Percentiles rank a stretch among this genome's conserved stretches.
Conservation (phyloP, 345 rosid genomes). For the Eucalyptus coolabah region DNA sequence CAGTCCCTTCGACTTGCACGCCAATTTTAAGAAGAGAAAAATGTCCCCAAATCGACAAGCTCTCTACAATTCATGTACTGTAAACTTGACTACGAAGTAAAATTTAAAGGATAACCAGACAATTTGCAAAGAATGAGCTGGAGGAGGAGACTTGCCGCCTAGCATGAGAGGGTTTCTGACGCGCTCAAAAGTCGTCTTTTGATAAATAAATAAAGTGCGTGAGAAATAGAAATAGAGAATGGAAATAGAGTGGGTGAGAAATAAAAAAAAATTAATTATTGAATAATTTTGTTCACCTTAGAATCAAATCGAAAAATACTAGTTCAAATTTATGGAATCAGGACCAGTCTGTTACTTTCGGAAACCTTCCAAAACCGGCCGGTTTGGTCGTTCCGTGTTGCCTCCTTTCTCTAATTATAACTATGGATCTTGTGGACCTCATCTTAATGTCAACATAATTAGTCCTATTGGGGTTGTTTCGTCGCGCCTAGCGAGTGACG, state of each 20-base stretch:
- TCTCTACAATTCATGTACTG: background rate
- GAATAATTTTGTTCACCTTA: too few species aligned
- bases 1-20: accelerated
- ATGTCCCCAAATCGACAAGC: background rate
- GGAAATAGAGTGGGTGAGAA: too few species aligned
- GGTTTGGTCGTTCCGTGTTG: too few species aligned
- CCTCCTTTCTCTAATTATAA: too few species aligned
- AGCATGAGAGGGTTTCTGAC: background rate
- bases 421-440: background rate
- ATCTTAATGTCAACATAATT: too few species aligned
- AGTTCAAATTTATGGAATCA: too few species aligned
- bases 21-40: background rate
- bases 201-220: too few species aligned
- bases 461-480: background rate
- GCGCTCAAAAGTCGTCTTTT: background rate
- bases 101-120: background rate
- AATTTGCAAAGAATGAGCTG: background rate
- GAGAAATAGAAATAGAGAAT: too few species aligned
- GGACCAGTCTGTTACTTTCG: accelerated
- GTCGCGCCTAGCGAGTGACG: background rate
- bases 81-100: background rate
- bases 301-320: too few species aligned
- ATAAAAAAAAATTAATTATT: too few species aligned
- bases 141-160: background rate
- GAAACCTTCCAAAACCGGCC: too few species aligned